These are phyloP conservation scores for Nakazawaea populi DNA, from an alignment of 805 yeast species.

Conservation along the genomic window DNA sequence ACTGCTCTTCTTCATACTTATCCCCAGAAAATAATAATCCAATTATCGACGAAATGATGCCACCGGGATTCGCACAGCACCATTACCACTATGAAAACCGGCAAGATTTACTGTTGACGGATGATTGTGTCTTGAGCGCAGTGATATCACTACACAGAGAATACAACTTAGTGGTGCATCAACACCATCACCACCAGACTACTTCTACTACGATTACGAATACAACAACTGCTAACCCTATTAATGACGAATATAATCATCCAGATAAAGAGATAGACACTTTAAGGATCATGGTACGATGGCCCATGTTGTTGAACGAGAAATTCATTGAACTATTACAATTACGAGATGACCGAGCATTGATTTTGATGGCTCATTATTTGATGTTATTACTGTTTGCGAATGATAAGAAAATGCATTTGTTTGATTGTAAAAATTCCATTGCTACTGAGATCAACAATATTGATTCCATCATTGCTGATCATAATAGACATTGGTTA, in stretches of 20 bases:
- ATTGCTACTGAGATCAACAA: neutral
- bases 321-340: neutral
- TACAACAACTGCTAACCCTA: neutral
- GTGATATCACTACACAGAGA: no score
- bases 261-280: neutral
- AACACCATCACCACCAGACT: no score
- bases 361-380: constrained; percentile 7
- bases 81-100: no score
- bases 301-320: constrained; percentile 3
- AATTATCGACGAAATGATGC: no score
- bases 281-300: neutral
- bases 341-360: neutral
- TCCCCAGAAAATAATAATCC: no score
- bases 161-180: no score
- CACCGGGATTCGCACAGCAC: no score
- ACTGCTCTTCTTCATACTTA: no score
- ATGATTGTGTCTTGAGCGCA: no score
- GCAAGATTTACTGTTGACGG: no score
- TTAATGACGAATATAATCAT: constrained; percentile 10
- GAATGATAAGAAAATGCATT: neutral
- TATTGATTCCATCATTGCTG: neutral
- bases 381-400: constrained; percentile 1
- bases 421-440: neutral
- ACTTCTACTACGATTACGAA: no score
- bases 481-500: constrained; percentile 2